These are phyloP conservation scores for Colletotrichum sp. DNA, from an alignment of 2,329 filamentous ascomycete genomes.

Conservation along the genomic window DNA sequence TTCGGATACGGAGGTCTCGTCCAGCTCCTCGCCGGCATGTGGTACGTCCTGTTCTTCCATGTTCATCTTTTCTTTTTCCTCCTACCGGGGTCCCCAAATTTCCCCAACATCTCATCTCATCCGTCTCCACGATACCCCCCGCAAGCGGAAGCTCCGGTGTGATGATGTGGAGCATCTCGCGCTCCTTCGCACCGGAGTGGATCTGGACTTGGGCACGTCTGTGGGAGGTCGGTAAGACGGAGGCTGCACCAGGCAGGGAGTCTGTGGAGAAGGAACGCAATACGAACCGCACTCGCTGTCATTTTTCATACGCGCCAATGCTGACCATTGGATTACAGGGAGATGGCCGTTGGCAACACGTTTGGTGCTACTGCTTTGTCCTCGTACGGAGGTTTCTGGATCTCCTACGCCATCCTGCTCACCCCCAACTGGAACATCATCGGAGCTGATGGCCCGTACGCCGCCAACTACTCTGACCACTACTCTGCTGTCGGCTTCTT, in stretches of 20 bases:
- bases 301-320: neutral
- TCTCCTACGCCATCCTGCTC: slow-evolving; percentile 74
- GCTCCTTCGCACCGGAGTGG: slow-evolving; percentile 14
- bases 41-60: slow-evolving; percentile 57
- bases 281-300: neutral
- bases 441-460: slow-evolving; percentile 49
- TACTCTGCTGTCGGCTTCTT: slow-evolving; percentile 74
- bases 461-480: slow-evolving; percentile 47
- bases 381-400: slow-evolving; percentile 87
- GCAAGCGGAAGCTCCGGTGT: slow-evolving; percentile 10
- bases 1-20: slow-evolving; percentile 81
- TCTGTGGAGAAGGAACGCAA: neutral
- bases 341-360: slow-evolving; percentile 87
- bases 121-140: slow-evolving; percentile 14
- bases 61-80: neutral
- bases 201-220: neutral
- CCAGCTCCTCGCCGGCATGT: slow-evolving; percentile 85
- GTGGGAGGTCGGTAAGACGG: neutral
- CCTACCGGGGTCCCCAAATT: neutral
- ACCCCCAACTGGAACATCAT: slow-evolving; percentile 71
- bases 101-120: slow-evolving; percentile 19
- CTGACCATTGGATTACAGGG: slow-evolving; percentile 54
- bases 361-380: slow-evolving; percentile 83
- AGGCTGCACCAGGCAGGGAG: neutral
- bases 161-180: neutral